A percentile compares a stretch with the other conserved stretches of the same genome.
These are phyloP conservation scores for Aquilaria agallochum DNA, from an alignment of 441 rosid species.

Conservation along the genomic window DNA sequence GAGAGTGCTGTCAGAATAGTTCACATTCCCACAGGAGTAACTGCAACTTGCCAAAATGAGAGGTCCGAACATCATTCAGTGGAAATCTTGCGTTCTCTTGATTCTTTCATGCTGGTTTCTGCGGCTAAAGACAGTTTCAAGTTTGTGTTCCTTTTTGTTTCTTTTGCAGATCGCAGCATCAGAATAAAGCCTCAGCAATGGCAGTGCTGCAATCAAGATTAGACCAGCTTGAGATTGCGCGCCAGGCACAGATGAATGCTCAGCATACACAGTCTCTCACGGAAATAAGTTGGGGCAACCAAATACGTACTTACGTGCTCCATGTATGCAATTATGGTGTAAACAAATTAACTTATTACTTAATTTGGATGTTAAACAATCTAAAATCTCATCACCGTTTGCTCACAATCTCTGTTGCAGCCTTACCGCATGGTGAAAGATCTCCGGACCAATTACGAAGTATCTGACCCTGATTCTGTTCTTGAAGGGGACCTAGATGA, in stretches of 20 bases:
- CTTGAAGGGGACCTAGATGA: slow-evolving; percentile 95
- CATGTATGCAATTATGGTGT: slow-evolving; percentile 47
- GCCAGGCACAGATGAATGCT: slow-evolving; percentile 87
- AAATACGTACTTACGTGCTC: slow-evolving; percentile 87
- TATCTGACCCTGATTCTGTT: slow-evolving; percentile 84
- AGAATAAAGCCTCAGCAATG: slow-evolving; percentile 97
- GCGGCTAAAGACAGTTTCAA: background rate
- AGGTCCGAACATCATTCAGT: slow-evolving; percentile 35
- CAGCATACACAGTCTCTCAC: slow-evolving; percentile 94
- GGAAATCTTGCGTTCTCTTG: background rate
- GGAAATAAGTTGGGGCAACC: slow-evolving; percentile 94
- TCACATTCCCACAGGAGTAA: slow-evolving; percentile 88
- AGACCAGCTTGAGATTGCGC: slow-evolving; percentile 90
- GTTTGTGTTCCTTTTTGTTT: background rate
- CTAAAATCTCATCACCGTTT: background rate
- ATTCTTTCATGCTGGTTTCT: slow-evolving; percentile 1
- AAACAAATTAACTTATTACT: slow-evolving; percentile 5
- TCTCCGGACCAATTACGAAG: slow-evolving; percentile 87
- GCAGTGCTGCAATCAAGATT: slow-evolving; percentile 91
- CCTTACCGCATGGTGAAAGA: slow-evolving; percentile 97
- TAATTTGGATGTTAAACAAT: background rate
- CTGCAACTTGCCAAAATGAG: slow-evolving; percentile 92
- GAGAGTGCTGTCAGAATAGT: slow-evolving; percentile 95
- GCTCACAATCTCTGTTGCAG: slow-evolving; percentile 29
- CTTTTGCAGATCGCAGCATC: slow-evolving; percentile 73